Conservation (phyloP, 2,329 filamentous ascomycete species). For the Trichoderma brevicompactum region DNA sequence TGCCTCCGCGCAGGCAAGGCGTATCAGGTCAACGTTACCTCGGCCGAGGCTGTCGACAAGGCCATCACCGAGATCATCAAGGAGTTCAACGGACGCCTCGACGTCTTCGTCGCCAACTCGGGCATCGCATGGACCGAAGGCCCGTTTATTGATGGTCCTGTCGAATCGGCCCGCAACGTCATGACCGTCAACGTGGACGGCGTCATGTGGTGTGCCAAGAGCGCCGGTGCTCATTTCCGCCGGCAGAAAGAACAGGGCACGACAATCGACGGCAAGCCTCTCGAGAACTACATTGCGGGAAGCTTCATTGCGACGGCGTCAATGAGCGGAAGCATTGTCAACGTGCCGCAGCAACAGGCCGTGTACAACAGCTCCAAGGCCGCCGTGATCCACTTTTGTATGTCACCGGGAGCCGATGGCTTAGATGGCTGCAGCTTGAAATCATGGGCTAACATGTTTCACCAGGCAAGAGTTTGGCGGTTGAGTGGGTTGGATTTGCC, state of each 20-base stretch:
- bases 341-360: constrained; percentile 74
- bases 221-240: constrained; percentile 70
- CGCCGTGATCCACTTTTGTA: constrained; percentile 62
- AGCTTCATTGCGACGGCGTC: constrained; percentile 79
- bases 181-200: constrained; percentile 74
- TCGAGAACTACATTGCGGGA: constrained; percentile 64
- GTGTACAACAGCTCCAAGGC: constrained; percentile 77
- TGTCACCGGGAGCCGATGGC: constrained; percentile 30
- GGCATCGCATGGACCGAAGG: constrained; percentile 76
- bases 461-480: constrained; percentile 69
- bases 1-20: constrained; percentile 30
- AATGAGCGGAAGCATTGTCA: constrained; percentile 79
- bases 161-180: constrained; percentile 69
- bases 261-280: constrained; percentile 62
- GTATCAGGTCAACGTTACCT: constrained; percentile 65
- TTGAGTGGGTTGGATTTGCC: constrained; percentile 78
- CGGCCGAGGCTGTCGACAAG: constrained; percentile 55
- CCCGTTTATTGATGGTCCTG: constrained; percentile 65
- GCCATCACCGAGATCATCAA: constrained; percentile 58
- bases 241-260: constrained; percentile 71
- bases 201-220: constrained; percentile 76
- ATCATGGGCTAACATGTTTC: neutral
- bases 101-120: constrained; percentile 79
- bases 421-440: neutral
- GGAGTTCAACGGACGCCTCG: constrained; percentile 75